phyloP scores from a whole-genome alignment of 805 yeast species.

The Candida maesae region DNA sequence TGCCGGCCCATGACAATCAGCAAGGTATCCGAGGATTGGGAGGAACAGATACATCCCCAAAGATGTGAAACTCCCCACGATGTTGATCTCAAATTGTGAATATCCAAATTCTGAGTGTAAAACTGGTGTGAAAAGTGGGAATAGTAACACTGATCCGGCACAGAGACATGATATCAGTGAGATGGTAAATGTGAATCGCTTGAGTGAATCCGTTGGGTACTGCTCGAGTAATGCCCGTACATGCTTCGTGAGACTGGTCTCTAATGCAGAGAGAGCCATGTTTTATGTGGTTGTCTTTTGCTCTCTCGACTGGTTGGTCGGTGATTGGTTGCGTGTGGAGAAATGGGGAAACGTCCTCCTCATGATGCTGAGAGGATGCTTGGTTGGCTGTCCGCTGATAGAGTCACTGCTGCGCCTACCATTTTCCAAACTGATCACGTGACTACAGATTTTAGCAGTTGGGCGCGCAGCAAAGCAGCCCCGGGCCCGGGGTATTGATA shows the following conservation, averaged over 20 bases:
- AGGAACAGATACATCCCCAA: conserved; percentile 82
- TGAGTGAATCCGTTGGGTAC: conserved; percentile 38
- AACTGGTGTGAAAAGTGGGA: conserved; percentile 73
- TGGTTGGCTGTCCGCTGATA: too few relatives aligned
- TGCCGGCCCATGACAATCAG: conserved; percentile 84
- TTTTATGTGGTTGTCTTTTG: neutral
- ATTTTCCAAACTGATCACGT: neutral
- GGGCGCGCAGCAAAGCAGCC: too few relatives aligned
- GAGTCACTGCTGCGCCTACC: conserved; percentile 1
- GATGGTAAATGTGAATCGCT: conserved; percentile 48
- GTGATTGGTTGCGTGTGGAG: too few relatives aligned
- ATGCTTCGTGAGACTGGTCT: conserved; percentile 39
- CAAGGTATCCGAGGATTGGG: conserved; percentile 76
- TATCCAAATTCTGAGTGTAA: conserved; percentile 58
- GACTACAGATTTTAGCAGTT: too few relatives aligned
- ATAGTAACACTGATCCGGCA: conserved; percentile 79
- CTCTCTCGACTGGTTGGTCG: neutral
- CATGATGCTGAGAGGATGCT: too few relatives aligned
- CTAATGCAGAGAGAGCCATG: conserved; percentile 32
- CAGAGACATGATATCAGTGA: conserved; percentile 64
- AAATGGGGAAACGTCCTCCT: too few relatives aligned
- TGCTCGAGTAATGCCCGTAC: conserved; percentile 40
- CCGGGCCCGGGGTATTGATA: too few relatives aligned
- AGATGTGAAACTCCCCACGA: conserved; percentile 69
- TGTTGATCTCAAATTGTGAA: conserved; percentile 63